phyloP scores from a whole-genome alignment of 2,329 filamentous ascomycete genomes.

The Fusarium sp. region DNA sequence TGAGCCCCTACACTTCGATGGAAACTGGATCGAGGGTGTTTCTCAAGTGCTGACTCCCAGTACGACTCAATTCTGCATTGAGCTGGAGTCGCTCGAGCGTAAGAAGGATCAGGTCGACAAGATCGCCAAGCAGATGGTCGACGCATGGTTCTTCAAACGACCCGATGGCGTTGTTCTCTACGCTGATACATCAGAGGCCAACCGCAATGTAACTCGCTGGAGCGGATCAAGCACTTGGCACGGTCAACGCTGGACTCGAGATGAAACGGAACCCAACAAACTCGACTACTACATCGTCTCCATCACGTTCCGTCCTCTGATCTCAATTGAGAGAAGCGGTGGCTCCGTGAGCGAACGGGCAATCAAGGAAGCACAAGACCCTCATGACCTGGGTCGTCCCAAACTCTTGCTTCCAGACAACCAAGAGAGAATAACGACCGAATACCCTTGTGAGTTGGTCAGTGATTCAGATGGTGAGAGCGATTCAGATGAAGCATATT shows the following conservation, averaged over 20 bases:
- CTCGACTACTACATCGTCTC: constrained; percentile 57
- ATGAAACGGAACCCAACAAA: constrained; percentile 50
- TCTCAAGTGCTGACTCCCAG: constrained; percentile 41
- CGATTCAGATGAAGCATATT: neutral
- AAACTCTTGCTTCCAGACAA: neutral
- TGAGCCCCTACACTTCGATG: constrained; percentile 47
- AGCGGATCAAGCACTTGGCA: constrained; percentile 55
- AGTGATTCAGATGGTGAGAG: neutral
- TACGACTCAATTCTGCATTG: constrained; percentile 52
- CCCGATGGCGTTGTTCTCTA: constrained; percentile 45
- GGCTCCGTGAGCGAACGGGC: constrained; percentile 23
- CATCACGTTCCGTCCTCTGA: constrained; percentile 47
- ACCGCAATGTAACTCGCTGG: constrained; percentile 51
- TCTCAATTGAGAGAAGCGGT: constrained; percentile 29
- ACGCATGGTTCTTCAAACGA: constrained; percentile 41
- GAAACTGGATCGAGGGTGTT: constrained; percentile 48
- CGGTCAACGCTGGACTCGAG: constrained; percentile 50
- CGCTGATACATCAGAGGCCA: constrained; percentile 37
- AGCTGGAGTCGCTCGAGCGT: constrained; percentile 58
- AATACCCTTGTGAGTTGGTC: neutral
- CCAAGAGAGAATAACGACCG: neutral
- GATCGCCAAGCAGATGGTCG: constrained; percentile 47
- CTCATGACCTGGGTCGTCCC: neutral
- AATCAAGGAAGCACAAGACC: neutral
- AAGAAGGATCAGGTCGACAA: constrained; percentile 56